Conservation (phyloP, 164 flowering plant species). For the Annona cherimola region DNA sequence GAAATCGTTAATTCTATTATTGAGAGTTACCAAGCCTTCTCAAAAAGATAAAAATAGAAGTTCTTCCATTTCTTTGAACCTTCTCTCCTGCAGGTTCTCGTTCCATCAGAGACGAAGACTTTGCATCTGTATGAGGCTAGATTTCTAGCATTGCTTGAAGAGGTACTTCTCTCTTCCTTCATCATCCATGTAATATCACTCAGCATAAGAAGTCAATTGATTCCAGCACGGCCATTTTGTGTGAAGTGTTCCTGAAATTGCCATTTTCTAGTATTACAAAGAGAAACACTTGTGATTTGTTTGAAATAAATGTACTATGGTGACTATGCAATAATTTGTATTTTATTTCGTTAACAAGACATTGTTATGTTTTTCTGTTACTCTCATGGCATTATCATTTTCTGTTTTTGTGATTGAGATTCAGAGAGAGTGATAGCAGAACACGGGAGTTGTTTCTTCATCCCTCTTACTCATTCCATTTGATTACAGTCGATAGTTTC, state of each 20-base stretch:
- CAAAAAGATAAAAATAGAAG: too few relatives aligned
- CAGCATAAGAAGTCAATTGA: not conserved
- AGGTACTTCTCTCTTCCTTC: conserved; percentile 28
- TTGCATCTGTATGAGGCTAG: conserved; percentile 71
- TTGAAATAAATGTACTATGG: not conserved
- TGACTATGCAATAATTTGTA: not conserved
- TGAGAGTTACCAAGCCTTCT: not conserved
- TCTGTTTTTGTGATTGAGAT: not conserved
- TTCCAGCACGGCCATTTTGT: not conserved
- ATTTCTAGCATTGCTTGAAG: conserved; percentile 56
- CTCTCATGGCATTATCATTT: not conserved
- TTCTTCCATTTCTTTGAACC: not conserved
- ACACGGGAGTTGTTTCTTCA: not conserved
- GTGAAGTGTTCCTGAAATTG: not conserved
- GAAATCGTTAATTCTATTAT: not conserved
- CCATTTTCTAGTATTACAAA: not conserved
- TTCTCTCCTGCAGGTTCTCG: conserved; percentile 37
- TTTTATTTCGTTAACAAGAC: not conserved
- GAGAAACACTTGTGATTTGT: not conserved
- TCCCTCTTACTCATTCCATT: not conserved
- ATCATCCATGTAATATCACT: not conserved
- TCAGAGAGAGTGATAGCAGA: not conserved
- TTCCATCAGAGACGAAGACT: conserved; percentile 63
- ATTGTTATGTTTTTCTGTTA: not conserved
- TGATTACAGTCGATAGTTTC: conserved; percentile 46